Evolutionary conservation across 805 yeast species (phyloP).

Genomic region (Spathaspora boniae): DNA sequence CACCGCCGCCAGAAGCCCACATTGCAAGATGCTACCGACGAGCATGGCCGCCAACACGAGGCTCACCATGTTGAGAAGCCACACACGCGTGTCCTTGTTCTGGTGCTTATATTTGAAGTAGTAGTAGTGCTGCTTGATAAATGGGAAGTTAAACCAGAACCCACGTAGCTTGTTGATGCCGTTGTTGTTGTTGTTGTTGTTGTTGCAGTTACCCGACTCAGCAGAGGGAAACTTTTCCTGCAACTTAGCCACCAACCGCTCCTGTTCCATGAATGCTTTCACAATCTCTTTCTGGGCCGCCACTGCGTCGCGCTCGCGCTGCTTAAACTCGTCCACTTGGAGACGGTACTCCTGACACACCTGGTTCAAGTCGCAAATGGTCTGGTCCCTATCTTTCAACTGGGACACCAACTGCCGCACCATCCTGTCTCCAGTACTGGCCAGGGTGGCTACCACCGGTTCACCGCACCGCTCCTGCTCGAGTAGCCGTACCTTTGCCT

Average conservation of each 20-base stretch:
- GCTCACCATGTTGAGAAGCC: conserved; percentile 19
- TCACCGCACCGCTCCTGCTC: conserved; percentile 9
- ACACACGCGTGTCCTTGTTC: conserved; percentile 15
- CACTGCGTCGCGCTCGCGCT: conserved; percentile 10
- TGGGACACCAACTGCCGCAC: conserved; percentile 1
- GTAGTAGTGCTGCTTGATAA: conserved; percentile 26
- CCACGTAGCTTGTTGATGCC: conserved; percentile 10
- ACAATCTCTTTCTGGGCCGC: conserved; percentile 12
- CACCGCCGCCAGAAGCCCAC: no score
- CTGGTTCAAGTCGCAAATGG: conserved; percentile 9
- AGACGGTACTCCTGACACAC: conserved; percentile 18
- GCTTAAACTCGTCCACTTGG: conserved; percentile 12
- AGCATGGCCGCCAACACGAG: conserved; percentile 20
- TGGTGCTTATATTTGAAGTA: conserved; percentile 23
- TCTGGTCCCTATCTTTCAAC: conserved; percentile 8
- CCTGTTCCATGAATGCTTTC: conserved; percentile 18
- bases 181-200: no score
- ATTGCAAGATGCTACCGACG: conserved; percentile 16
- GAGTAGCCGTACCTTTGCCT: conserved; percentile 15
- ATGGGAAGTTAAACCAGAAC: conserved; percentile 24
- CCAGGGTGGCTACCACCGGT: no score
- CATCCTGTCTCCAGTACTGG: conserved; percentile 1
- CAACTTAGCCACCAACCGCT: conserved; percentile 15
- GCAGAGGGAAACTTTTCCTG: conserved; percentile 13
- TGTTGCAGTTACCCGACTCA: conserved; percentile 5